Conservation (phyloP, 495 filamentous ascomycete species). For the Aspergillus sclerotiicarbonarius region DNA sequence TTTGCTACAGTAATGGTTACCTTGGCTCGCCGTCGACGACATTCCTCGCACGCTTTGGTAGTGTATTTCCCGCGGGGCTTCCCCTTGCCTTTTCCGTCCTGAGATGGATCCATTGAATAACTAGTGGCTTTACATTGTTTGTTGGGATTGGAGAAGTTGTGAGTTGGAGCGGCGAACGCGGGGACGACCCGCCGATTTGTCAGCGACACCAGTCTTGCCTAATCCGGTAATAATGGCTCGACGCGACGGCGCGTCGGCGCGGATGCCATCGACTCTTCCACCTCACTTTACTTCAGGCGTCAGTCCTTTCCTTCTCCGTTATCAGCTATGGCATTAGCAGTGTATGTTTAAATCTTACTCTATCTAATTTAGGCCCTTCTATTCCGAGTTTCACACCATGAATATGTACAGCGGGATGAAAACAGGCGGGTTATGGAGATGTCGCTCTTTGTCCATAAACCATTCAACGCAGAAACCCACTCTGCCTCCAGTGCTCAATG, state of each 20-base stretch:
- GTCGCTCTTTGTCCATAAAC: too few relatives aligned
- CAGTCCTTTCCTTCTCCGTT: too few relatives aligned
- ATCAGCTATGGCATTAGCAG: too few relatives aligned
- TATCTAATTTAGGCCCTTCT: too few relatives aligned
- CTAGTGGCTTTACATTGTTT: background rate
- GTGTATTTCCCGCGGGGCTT: constrained; percentile 2
- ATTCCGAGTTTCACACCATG: too few relatives aligned
- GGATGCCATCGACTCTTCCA: too few relatives aligned
- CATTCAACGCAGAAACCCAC: constrained; percentile 5
- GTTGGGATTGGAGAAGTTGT: background rate
- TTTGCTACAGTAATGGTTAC: background rate
- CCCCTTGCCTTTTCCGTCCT: background rate
- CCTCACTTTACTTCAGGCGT: too few relatives aligned
- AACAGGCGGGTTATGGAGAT: too few relatives aligned
- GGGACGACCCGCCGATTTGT: background rate
- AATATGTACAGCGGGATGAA: too few relatives aligned
- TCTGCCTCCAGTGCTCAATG: constrained; percentile 4
- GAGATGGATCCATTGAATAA: background rate
- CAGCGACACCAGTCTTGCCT: background rate
- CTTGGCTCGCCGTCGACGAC: constrained; percentile 3
- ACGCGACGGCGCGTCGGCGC: too few relatives aligned
- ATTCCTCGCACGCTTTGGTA: constrained; percentile 10
- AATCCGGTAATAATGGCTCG: background rate
- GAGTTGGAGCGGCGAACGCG: background rate
- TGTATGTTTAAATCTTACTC: too few relatives aligned